A percentile compares a stretch with the other conserved stretches of the same genome.
These are phyloP conservation scores for Begonia fuchsioides DNA, from an alignment of 306 rosid species.

Conservation along the genomic window DNA sequence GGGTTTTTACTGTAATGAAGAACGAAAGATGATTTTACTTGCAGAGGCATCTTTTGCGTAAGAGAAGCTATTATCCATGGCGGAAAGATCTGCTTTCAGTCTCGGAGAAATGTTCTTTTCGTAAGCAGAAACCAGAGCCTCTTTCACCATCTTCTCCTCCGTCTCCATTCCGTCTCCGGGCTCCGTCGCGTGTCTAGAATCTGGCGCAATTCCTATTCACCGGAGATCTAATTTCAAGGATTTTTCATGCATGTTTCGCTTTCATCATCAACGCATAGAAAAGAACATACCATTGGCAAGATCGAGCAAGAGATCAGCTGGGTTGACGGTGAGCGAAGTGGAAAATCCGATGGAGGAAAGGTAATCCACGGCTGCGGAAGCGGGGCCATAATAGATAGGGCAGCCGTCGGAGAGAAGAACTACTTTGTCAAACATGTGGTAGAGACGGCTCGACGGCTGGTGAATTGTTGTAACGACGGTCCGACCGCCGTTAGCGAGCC, in stretches of 20 bases:
- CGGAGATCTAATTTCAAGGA: too few relatives aligned
- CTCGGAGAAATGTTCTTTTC: conserved; percentile 49
- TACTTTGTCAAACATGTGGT: conserved; percentile 89
- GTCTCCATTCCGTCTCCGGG: conserved; percentile 58
- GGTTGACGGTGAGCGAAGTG: conserved; percentile 57
- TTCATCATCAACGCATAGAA: neutral
- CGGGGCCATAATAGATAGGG: conserved; percentile 76
- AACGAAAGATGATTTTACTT: conserved; percentile 23
- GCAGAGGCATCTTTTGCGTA: conserved; percentile 36
- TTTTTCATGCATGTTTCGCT: conserved; percentile 4
- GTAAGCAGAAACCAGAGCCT: conserved; percentile 61
- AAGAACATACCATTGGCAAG: conserved; percentile 69
- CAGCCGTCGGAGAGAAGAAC: conserved; percentile 76
- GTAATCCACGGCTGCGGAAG: conserved; percentile 64
- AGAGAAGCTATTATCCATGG: conserved; percentile 33
- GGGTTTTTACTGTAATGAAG: neutral
- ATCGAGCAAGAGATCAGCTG: conserved; percentile 93
- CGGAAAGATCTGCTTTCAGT: conserved; percentile 64
- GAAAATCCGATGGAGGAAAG: conserved; percentile 72
- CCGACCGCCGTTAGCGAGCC: conserved; percentile 70
- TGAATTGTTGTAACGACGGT: conserved; percentile 92
- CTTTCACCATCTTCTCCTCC: conserved; percentile 56
- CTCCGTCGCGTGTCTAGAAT: conserved; percentile 47
- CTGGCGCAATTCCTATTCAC: conserved; percentile 63
- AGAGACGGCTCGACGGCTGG: conserved; percentile 89